Evolutionary conservation across 106 monocot species (phyloP).

Genomic region (Acanthochlamys bracteata): DNA sequence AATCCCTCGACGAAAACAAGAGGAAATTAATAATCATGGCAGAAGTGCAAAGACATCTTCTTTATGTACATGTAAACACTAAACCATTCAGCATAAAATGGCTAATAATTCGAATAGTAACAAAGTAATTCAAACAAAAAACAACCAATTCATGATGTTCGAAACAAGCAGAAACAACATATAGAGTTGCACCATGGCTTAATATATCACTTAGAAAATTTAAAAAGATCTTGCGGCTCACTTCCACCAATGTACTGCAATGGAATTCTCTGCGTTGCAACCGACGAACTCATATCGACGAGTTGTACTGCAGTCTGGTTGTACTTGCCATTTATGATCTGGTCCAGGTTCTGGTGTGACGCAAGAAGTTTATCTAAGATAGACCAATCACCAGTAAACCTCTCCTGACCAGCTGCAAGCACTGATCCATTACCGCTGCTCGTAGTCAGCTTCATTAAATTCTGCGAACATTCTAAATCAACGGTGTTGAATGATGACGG

Average conservation of each 20-base stretch:
- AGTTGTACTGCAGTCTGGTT: slow-evolving; percentile 16
- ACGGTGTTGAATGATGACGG: slow-evolving; percentile 25
- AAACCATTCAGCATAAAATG: no score
- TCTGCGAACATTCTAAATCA: slow-evolving; percentile 61
- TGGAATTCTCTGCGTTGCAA: slow-evolving; percentile 31
- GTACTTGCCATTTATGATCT: slow-evolving; percentile 43
- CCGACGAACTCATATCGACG: slow-evolving; percentile 30
- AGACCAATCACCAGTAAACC: slow-evolving; percentile 51
- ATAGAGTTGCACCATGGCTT: no score
- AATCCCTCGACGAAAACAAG: no score
- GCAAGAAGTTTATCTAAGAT: slow-evolving; percentile 79
- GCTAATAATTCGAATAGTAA: no score
- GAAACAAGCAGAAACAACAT: neutral
- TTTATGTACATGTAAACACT: no score
- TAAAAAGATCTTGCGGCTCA: slow-evolving; percentile 35
- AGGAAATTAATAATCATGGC: no score
- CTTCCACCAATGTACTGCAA: slow-evolving; percentile 46
- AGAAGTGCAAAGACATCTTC: no score
- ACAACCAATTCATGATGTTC: neutral
- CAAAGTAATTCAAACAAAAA: no score
- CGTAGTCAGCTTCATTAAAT: slow-evolving; percentile 52
- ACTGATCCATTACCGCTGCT: neutral
- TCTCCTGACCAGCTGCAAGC: slow-evolving; percentile 17
- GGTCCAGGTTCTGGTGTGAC: slow-evolving; percentile 71
- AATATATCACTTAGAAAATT: slow-evolving; percentile 36